Evolutionary conservation across 2,329 filamentous ascomycete genomes (phyloP).

Genomic region (Xylariaceae sp.): DNA sequence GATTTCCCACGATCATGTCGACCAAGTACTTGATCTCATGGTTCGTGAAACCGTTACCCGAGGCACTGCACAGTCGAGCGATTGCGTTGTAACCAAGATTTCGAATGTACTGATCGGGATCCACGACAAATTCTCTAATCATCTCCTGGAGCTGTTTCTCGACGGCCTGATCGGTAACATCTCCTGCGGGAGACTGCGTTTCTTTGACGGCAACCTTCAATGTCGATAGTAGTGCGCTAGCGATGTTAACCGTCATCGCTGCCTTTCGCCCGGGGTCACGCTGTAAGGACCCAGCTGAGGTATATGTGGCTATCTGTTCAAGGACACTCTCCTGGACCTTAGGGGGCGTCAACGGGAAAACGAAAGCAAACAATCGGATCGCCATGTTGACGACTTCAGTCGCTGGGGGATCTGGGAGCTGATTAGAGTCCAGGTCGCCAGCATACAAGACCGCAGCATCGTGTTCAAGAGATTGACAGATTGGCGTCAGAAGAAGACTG

Average conservation of each 20-base stretch:
- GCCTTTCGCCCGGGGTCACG: slow-evolving; percentile 83
- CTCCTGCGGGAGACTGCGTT: slow-evolving; percentile 64
- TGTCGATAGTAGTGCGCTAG: slow-evolving; percentile 71
- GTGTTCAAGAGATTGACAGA: slow-evolving; percentile 81
- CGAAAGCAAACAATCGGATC: slow-evolving; percentile 86
- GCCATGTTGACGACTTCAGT: slow-evolving; percentile 94
- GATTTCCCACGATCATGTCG: slow-evolving; percentile 88
- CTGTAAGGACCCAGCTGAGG: slow-evolving; percentile 73
- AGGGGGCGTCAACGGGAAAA: slow-evolving; percentile 78
- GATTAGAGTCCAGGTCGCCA: slow-evolving; percentile 41
- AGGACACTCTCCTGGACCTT: slow-evolving; percentile 95
- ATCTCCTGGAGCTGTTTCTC: slow-evolving; percentile 81
- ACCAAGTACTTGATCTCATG: slow-evolving; percentile 85
- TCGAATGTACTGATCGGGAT: slow-evolving; percentile 80
- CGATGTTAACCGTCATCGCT: slow-evolving; percentile 86
- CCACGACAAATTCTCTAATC: slow-evolving; percentile 65
- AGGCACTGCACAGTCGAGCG: slow-evolving; percentile 75
- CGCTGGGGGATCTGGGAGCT: slow-evolving; percentile 69
- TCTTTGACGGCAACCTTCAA: slow-evolving; percentile 82
- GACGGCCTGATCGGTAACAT: slow-evolving; percentile 67
- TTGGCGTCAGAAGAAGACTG: slow-evolving; percentile 57
- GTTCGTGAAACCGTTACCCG: slow-evolving; percentile 84
- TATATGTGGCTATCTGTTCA: slow-evolving; percentile 85
- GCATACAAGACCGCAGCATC: slow-evolving; percentile 80
- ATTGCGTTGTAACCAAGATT: slow-evolving; percentile 79